These are phyloP conservation scores for Phoma sp. DNA, from an alignment of 2,329 filamentous ascomycete species.

Conservation along the genomic window DNA sequence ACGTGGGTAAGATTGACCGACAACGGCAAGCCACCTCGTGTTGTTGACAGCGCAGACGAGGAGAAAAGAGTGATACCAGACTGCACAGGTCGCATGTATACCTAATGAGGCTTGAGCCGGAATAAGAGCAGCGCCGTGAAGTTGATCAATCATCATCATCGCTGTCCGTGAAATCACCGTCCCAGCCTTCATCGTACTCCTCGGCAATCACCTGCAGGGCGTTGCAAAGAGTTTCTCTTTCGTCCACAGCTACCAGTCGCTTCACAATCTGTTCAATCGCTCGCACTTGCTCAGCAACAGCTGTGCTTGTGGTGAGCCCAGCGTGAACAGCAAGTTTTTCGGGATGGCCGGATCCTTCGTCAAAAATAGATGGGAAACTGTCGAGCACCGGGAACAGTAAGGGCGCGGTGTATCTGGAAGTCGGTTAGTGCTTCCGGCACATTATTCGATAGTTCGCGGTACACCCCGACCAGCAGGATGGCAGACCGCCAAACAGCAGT, in stretches of 20 bases:
- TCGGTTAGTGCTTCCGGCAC: constrained; percentile 24
- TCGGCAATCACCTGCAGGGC: constrained; percentile 83
- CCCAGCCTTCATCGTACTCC: constrained; percentile 89
- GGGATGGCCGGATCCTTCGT: constrained; percentile 50
- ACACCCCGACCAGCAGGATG: constrained; percentile 5
- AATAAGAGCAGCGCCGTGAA: neutral
- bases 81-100: constrained; percentile 21
- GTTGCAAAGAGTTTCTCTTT: constrained; percentile 84
- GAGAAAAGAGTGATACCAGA: neutral
- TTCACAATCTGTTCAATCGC: constrained; percentile 68
- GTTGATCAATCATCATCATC: constrained; percentile 66
- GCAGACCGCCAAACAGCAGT: constrained; percentile 1
- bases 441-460: constrained; percentile 10
- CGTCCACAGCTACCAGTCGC: constrained; percentile 73
- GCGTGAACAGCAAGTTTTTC: constrained; percentile 56
- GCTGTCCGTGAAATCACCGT: constrained; percentile 67
- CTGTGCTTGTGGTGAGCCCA: constrained; percentile 75
- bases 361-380: constrained; percentile 82
- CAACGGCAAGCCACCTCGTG: constrained; percentile 19
- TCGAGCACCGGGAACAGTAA: constrained; percentile 79
- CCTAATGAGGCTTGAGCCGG: constrained; percentile 11
- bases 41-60: constrained; percentile 15
- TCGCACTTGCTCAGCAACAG: constrained; percentile 74
- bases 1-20: constrained; percentile 16
- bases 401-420: constrained; percentile 56